A percentile compares a stretch with the other conserved stretches of the same genome.
These are phyloP conservation scores for Apium graveolens DNA, from an alignment of 129 eudicot species.

Conservation along the genomic window DNA sequence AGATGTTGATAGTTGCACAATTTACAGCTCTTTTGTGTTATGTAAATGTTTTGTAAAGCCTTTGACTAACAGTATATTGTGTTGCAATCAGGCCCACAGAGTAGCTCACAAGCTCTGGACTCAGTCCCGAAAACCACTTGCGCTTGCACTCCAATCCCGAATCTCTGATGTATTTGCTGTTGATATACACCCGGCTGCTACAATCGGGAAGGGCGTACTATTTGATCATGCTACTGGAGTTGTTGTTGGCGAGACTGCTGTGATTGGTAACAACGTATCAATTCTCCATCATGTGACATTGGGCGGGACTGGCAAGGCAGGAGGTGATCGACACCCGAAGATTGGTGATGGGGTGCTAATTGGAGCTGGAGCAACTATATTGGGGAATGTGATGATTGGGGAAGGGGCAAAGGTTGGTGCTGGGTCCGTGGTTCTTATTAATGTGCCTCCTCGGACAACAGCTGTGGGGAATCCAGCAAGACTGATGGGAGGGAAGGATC, in stretches of 20 bases:
- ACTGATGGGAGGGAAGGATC: slow-evolving; percentile 62
- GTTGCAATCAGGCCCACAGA: slow-evolving; percentile 40
- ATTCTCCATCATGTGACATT: slow-evolving; percentile 79
- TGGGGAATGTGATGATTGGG: slow-evolving; percentile 62
- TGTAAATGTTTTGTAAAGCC: background rate
- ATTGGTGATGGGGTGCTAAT: slow-evolving; percentile 77
- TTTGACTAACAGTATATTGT: background rate
- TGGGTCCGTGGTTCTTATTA: slow-evolving; percentile 69
- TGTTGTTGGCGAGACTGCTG: slow-evolving; percentile 78
- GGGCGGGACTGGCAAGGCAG: slow-evolving; percentile 72
- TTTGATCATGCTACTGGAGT: slow-evolving; percentile 82
- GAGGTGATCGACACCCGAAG: slow-evolving; percentile 75
- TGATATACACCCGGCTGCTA: slow-evolving; percentile 64
- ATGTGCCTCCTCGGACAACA: slow-evolving; percentile 75
- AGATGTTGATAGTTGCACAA: background rate
- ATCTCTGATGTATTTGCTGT: slow-evolving; percentile 56
- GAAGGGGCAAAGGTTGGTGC: slow-evolving; percentile 85
- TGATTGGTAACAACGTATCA: slow-evolving; percentile 66
- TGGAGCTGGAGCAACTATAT: slow-evolving; percentile 70
- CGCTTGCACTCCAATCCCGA: slow-evolving; percentile 51
- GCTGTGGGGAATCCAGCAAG: slow-evolving; percentile 88
- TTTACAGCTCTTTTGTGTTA: background rate
- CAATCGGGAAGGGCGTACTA: slow-evolving; percentile 55
- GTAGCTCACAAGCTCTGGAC: slow-evolving; percentile 53
- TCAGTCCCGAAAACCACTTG: slow-evolving; percentile 43